Evolutionary conservation across 1,284 basidiomycete species (phyloP).

Genomic region (Flammula alnicola): DNA sequence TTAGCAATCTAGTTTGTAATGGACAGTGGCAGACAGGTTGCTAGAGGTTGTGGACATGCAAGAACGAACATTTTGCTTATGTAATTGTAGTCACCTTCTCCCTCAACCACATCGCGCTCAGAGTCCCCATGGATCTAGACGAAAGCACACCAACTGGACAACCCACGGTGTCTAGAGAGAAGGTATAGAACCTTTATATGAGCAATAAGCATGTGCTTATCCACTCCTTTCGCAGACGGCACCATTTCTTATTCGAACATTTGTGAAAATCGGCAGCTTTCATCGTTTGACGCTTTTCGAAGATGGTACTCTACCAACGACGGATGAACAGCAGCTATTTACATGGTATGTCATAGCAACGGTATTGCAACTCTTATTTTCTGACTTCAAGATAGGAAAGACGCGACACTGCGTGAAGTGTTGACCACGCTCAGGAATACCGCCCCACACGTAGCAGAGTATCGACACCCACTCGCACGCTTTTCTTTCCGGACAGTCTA

Average conservation of each 20-base stretch:
- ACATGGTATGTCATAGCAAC: constrained; percentile 59
- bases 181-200: constrained; percentile 11
- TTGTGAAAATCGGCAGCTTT: constrained; percentile 78
- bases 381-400: too few species aligned
- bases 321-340: constrained; percentile 78
- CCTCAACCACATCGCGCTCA: constrained; percentile 6
- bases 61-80: constrained; percentile 2
- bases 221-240: constrained; percentile 52
- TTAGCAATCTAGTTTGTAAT: too few species aligned
- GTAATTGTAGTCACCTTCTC: constrained; percentile 4
- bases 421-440: constrained; percentile 73
- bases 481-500: constrained; percentile 80
- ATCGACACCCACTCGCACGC: constrained; percentile 76
- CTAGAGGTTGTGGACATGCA: too few species aligned
- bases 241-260: constrained; percentile 80
- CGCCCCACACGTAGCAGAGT: constrained; percentile 65
- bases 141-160: constrained; percentile 11
- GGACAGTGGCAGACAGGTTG: too few species aligned
- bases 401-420: constrained; percentile 77
- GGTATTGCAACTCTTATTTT: too few species aligned
- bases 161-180: constrained; percentile 19
- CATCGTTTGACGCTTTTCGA: constrained; percentile 74
- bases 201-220: not conserved
- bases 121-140: constrained; percentile 16
- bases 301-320: constrained; percentile 70